Base-by-base conservation (phyloP, 208 protist species). In the Phytomonas sp. region DNA sequence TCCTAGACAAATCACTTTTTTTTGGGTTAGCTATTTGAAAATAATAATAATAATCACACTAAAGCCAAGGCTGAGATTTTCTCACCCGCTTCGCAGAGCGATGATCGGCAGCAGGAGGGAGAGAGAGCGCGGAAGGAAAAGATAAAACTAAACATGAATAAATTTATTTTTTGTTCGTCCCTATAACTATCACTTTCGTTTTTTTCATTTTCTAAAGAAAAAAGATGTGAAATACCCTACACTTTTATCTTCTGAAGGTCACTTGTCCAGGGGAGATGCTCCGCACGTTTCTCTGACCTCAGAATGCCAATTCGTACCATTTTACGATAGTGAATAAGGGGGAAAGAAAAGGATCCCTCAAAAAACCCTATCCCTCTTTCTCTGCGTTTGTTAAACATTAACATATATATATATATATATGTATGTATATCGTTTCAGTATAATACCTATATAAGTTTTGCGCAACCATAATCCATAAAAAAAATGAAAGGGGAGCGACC, bases 371-470 rank as follows among this genome's bases (percentile, higher is more conserved):
- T 46, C 4, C 9, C 36, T 40, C 4, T 40, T 15, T 46, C 40
- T 46, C 1, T 46, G 13, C 11, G 15, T 46, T 20, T 46, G 11
- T 34, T 34, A 34, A 34, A 34, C 33, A 34, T 46, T 51, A 0
- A 68, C 33, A 56, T 32, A 56, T 20, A 67, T 30, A 68, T 30
- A 46, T 36, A 74, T 8, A 26, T n/a, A 64, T 23, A 64, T 60
- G 8, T 33, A 56, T 11, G 36, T 32, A 70, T 43, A 31, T n/a
- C 9, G 26, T 37, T 66, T 7, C 33, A 34, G 33, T 34, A 66
- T 37, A 66, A 34, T 28, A 34, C n/a, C 33, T 7, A 56, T n/a
- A 53, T 5, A 28, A 3, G 5, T 28, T 66, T 40, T 30, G 32
- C 61, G 60, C 5, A 4, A 9, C 7, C 33, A 56, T 33, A 23